These are phyloP conservation scores for Sporobolus alterniflorus DNA, from an alignment of 202 grass and related monocot species.

Conservation along the genomic window DNA sequence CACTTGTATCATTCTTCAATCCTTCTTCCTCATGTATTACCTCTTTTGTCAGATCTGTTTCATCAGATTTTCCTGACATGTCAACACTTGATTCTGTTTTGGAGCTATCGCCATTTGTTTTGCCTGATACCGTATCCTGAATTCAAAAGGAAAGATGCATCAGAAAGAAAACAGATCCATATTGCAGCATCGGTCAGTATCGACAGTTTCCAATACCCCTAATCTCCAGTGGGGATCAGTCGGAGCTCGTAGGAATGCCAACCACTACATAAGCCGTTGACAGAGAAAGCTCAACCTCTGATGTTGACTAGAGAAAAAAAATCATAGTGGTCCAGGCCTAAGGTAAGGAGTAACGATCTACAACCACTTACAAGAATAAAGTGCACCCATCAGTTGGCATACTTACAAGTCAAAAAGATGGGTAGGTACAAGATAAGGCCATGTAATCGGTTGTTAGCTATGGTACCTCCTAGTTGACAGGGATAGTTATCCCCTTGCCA, in stretches of 20 bases:
- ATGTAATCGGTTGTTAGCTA: not conserved
- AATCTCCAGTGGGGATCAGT: too few species aligned
- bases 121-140: conserved; percentile 21
- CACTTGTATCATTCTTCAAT: conserved; percentile 11
- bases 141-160: conserved; percentile 23
- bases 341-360: not conserved
- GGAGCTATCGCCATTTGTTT: conserved; percentile 6
- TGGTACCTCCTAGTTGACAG: not conserved
- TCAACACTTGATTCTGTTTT: conserved; percentile 13
- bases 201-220: too few species aligned
- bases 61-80: conserved; percentile 19
- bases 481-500: not conserved
- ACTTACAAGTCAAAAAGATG: not conserved
- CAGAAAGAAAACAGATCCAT: not conserved
- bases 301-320: not conserved
- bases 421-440: not conserved
- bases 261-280: too few species aligned
- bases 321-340: not conserved
- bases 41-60: conserved; percentile 29
- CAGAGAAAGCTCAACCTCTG: too few species aligned
- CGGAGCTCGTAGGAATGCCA: too few species aligned
- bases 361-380: not conserved
- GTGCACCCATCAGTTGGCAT: not conserved
- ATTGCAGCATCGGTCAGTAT: not conserved
- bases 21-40: not conserved